phyloP scores from a whole-genome alignment of 192 early-diverging fungal genomes.

The Geranomyces michiganensis region DNA sequence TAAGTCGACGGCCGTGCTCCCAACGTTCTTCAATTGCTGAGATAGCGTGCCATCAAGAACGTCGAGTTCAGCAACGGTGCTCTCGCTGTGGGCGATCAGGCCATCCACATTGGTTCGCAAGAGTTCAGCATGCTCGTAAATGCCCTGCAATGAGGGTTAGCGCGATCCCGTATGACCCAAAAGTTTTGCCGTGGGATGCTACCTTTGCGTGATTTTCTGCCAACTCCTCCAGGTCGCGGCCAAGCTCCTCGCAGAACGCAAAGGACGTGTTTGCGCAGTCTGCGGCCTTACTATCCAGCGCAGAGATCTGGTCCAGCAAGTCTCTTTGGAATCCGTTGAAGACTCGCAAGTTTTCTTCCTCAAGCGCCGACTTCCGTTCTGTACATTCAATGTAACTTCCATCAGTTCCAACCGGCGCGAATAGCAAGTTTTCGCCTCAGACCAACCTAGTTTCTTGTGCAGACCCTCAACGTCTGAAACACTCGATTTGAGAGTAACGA shows the following conservation, averaged over 20 bases:
- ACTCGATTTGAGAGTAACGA: slow-evolving; percentile 40
- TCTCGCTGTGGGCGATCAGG: slow-evolving; percentile 1
- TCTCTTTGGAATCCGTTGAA: slow-evolving; percentile 51
- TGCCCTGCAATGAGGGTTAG: not conserved
- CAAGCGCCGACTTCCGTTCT: slow-evolving; percentile 47
- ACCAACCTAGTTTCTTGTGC: slow-evolving; percentile 47
- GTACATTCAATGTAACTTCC: not conserved
- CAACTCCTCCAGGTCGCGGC: not conserved
- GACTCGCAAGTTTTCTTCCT: slow-evolving; percentile 39
- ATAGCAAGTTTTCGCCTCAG: not conserved
- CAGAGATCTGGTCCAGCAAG: slow-evolving; percentile 35
- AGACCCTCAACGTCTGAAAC: slow-evolving; percentile 48
- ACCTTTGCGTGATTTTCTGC: not conserved
- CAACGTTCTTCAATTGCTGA: slow-evolving; percentile 6
- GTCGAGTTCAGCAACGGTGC: not conserved
- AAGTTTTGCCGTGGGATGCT: not conserved
- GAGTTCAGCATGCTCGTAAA: not conserved
- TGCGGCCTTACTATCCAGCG: slow-evolving; percentile 23
- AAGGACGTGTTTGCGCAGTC: not conserved
- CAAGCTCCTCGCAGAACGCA: not conserved
- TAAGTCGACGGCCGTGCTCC: not conserved
- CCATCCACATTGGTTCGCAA: not conserved
- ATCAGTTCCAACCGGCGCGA: too few species aligned
- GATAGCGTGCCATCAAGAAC: not conserved
- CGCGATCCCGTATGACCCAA: not conserved